Conservation (phyloP, 75 land plant species). For the Isoetes taiwanensis region DNA sequence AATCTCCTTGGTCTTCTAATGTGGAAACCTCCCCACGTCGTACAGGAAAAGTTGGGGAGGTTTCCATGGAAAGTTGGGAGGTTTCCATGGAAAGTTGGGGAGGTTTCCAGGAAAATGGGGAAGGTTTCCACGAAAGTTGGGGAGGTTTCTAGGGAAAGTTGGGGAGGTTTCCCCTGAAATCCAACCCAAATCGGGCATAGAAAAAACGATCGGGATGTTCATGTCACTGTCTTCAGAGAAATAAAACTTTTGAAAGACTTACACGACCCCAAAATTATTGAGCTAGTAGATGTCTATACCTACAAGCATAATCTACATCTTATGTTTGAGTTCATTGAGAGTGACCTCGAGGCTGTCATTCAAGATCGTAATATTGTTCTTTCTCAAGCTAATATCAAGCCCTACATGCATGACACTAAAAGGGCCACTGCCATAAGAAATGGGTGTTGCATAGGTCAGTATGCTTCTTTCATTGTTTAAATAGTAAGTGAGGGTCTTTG, state of each 20-base stretch:
- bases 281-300: background rate
- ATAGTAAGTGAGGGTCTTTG: no score
- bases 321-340: slow-evolving; percentile 2
- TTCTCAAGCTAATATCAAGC: background rate
- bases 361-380: background rate
- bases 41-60: no score
- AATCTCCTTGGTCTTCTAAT: no score
- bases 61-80: no score
- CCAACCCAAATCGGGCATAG: background rate
- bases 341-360: background rate
- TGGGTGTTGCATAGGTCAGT: slow-evolving; percentile 6
- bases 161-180: no score
- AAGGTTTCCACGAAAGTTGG: no score
- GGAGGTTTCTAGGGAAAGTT: no score
- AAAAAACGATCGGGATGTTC: background rate
- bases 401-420: background rate
- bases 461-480: no score
- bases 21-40: no score
- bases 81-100: no score
- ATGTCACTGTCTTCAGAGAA: slow-evolving; percentile 1
- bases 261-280: slow-evolving; percentile 1
- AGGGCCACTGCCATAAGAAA: slow-evolving; percentile 1
- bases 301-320: background rate
- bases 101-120: no score
- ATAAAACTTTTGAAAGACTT: background rate